These are phyloP conservation scores for Auxenochlorella protothecoides DNA, from an alignment of 139 green algal genomes.

Conservation along the genomic window DNA sequence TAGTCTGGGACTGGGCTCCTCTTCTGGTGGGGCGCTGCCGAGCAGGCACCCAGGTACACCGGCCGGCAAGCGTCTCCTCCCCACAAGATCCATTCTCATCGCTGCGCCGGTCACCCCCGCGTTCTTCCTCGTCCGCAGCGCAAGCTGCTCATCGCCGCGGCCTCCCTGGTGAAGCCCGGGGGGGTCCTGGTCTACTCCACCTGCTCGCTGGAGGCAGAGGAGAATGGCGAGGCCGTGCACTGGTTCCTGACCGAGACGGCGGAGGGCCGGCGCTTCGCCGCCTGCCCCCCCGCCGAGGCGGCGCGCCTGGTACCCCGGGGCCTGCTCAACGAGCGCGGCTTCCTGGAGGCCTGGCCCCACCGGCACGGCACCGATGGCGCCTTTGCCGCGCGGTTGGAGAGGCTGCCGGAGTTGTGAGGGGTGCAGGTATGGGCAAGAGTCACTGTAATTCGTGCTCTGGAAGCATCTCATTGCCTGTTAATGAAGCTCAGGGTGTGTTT, in stretches of 20 bases:
- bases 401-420: no score
- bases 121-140: no score
- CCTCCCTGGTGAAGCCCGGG: slow-evolving; percentile 53
- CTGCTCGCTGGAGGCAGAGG: slow-evolving; percentile 44
- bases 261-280: neutral
- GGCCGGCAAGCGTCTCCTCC: no score
- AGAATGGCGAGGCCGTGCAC: slow-evolving; percentile 15
- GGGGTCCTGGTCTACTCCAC: slow-evolving; percentile 85
- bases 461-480: no score
- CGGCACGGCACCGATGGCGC: slow-evolving; percentile 72
- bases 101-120: no score
- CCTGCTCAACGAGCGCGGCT: slow-evolving; percentile 34
- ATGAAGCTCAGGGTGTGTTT: no score
- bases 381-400: slow-evolving; percentile 58
- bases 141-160: slow-evolving; percentile 58
- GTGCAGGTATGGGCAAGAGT: no score
- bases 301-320: slow-evolving; percentile 11
- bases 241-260: slow-evolving; percentile 17
- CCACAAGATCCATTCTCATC: no score
- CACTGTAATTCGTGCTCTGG: no score
- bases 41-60: slow-evolving; percentile 24
- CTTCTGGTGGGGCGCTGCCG: neutral
- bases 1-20: neutral
- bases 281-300: no score
- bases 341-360: slow-evolving; percentile 64